Base-by-base conservation (phyloP, 2,329 filamentous ascomycete species). In the Aspergillus amoenus region DNA sequence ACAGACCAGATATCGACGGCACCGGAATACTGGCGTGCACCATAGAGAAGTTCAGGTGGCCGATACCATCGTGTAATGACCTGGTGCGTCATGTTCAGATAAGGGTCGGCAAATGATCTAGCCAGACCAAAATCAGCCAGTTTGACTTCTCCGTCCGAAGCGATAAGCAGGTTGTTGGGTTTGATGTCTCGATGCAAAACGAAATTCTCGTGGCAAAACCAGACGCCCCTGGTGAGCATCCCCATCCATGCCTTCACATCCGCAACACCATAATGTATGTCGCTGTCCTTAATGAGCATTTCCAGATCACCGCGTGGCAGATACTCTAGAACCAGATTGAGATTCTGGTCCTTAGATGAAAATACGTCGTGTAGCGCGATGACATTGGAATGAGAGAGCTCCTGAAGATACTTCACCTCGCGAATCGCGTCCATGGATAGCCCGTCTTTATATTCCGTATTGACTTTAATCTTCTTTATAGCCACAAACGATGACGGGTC, bases 241-340 rank as follows among this genome's bases (percentile, higher is more conserved):
- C 90, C 90, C 88, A 97, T 96, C 94, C 94, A 99, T 15, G 92
- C 89, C 75, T 99, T 99, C 74, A 97, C 92, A 74, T 99, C 94
- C 17, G 90, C 89, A 11, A 86, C 85, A 60, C 90, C 90, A 74
- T 97, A 97, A 54, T 87, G 85, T 46, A 97, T 88, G 53, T 88
- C 84, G 30, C 84, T 86, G 75, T 97, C 93, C 73, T 91, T 90
- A 73, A 96, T 96, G 58, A 99, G 84, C 83, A 93, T 91, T 76
- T 97, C 91, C 27, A 99, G 83, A 76, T 99, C 94, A 63, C 94
- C 93, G n/a, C 91, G 85, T 0, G 93, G 93, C 4, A 97, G 83
- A 74, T 89, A 96, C 76, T 99, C 94, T 66, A 99, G 86, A 22
- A 99, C 94, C 8, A 99, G 84, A 70, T 95, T 96, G 64, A 99